phyloP scores from a whole-genome alignment of 345 rosid genomes.

The Arabidopsis suecica region DNA sequence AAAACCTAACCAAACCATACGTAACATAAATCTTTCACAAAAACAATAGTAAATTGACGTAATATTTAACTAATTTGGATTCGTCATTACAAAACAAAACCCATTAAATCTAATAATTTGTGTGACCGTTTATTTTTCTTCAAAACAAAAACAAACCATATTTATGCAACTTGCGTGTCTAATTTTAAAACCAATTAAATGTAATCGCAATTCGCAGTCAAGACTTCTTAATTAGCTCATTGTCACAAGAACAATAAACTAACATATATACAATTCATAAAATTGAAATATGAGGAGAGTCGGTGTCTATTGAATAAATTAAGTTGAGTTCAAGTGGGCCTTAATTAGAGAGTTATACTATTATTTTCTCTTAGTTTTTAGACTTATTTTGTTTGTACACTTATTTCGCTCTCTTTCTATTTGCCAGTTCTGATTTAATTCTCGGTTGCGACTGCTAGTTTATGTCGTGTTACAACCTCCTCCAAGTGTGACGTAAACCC shows the following conservation, averaged over 20 bases:
- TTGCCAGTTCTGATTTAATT: slow-evolving; percentile 19
- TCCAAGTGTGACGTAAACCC: slow-evolving; percentile 44
- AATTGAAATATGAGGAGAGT: neutral
- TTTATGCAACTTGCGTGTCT: slow-evolving; percentile 28
- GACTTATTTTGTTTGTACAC: neutral
- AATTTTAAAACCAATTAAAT: slow-evolving; percentile 5
- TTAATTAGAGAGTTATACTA: neutral
- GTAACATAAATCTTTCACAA: slow-evolving; percentile 13
- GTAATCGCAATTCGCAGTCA: slow-evolving; percentile 7
- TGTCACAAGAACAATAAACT: neutral
- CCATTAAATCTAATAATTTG: neutral
- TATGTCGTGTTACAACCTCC: slow-evolving; percentile 33
- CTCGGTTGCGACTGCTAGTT: slow-evolving; percentile 25
- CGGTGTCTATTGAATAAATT: slow-evolving; percentile 22
- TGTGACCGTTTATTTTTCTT: neutral
- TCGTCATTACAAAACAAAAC: neutral
- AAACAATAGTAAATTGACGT: neutral
- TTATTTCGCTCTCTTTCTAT: slow-evolving; percentile 3
- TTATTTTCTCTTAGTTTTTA: neutral
- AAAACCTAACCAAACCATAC: slow-evolving; percentile 30
- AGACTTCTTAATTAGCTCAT: neutral
- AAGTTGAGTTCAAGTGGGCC: slow-evolving; percentile 28
- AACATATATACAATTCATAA: neutral
- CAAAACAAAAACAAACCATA: neutral
- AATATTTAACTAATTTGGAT: slow-evolving; percentile 14